Base-by-base conservation (phyloP, 1,139 yeast species). In the Geotrichum macrosporum region DNA sequence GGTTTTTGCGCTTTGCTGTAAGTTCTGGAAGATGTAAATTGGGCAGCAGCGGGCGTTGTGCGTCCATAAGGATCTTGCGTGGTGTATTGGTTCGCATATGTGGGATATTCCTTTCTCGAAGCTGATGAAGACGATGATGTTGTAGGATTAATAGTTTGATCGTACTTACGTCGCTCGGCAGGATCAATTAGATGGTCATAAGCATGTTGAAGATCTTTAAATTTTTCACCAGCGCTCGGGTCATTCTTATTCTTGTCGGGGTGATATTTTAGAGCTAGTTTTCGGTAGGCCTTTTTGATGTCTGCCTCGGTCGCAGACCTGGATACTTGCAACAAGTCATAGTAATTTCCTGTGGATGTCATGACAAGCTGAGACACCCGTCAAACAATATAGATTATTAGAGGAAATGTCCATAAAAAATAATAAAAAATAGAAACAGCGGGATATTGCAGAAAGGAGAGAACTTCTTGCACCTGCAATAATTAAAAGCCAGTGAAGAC, bases 221-320 rank as follows among this genome's bases (percentile, higher is more conserved):
- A 88, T 66, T 83, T 82, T 26, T 63, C 62, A 16, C 46, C 47
- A 9, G 55, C 65, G 12, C 88, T 81, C 63, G 85, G 95, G 63
- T 84, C 82, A 57, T 94, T 95, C 13, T 86, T 80, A 26, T 94
- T 94, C 66, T 87, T 87, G 66, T 88, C 96, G 8, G 96, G 96
- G 64, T 88, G 96, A 46, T 60, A 58, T 77, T 66, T 80, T 21
- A 63, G 55, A 0, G 96, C 96, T 43, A 86, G 78, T 61, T 85
- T 80, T 74, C 96, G 81, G 73, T 92, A 92, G 18, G 96, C 96
- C 68, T 92, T 92, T 70, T 89, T 92, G 67, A 92, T 81, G 67
- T 89, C 95, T 38, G 77, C 69, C 45, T 84, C 95, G 24, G 80
- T 71, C 31, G 96, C 96, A 54, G 74, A 77, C 4, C 82, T 73